Evolutionary conservation across 345 rosid genomes (phyloP), one percentile per base, ranked within the genome.

Genomic region (Bruguiera parviflora): DNA sequence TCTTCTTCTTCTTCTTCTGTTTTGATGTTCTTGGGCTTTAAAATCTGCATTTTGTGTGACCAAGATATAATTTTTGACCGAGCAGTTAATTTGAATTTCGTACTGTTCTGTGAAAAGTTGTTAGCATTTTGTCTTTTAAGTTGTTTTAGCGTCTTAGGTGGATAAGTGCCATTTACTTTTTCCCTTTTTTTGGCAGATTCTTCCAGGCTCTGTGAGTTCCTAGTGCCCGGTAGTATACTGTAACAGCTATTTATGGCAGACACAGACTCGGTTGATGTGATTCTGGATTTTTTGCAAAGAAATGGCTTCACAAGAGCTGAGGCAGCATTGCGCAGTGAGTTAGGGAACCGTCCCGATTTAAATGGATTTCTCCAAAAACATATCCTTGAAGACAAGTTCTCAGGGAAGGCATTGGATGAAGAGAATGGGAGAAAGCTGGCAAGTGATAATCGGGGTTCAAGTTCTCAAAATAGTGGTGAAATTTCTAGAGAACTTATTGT

Each of bases 251-350:
- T 21, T 51, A 92, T 96, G 99, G 81, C 86, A 61, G 94, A 89
- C 62, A 32, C 83, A 46, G 61, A 82, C 77, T 86, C 95, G 5
- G 83, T 88, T 61, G 96, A 92, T 73, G 87, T 78, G 75, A 90
- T 96, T 77, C 71, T 96, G 69, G 95, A 90, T 60, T 96, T 90
- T 80, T 80, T 96, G 69, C 81, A 80, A 85, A 88, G 75, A 56
- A 92, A 92, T 75, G 87, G 73, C 65, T 90, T 96, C 82, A 80
- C 92, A 2, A 82, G 91, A 75, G 99, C 99, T 57, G 99, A 96
- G 86, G 92, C 92, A 63, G 98, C 99, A 70, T 78, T 96, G 76
- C 94, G 91, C 60, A 76, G 90, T 72, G 99, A 96, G 92, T 88
- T 96, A 2, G 68, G 61, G 51, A 81, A 71, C 78, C 85, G 59